Evolutionary conservation across 2,329 filamentous ascomycete genomes (phyloP), one percentile per base, ranked within the genome.

Genomic region (Gaeumannomyces sp.): DNA sequence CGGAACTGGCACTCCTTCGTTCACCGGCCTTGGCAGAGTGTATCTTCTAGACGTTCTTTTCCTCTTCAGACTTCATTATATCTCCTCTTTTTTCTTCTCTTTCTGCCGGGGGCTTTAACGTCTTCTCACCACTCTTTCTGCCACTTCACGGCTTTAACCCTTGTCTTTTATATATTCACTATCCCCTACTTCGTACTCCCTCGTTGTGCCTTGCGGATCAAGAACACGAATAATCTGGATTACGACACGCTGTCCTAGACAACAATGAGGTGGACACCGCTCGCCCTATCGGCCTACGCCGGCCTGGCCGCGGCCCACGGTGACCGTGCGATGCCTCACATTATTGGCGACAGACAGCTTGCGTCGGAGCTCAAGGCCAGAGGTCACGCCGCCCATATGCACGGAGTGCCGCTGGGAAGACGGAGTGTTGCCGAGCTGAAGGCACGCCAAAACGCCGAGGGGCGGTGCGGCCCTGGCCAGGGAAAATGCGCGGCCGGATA

Each of bases 401-500:
- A n/a, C 27, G 61, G 56, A 4, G 25, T 14, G 53, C 31, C 31
- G 28, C 33, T 22, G 35, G 33, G 38, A n/a, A 31, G 27, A 25
- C 65, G 45, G 29, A 50, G 3, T 14, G 53, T 14, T 13, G 25
- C 28, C 13, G 38, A 62, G 38, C 38, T 70, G 3, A 59, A 66
- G 3, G 66, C 64, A 53, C 67, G 72, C 11, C 70, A 72, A 33
- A 66, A 65, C 31, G 31, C 64, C 11, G 69, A 71, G 45, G 67
- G 64, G 0, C 65, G 67, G 31, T 77, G 75, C 31, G 75, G 75
- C 3, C 63, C 68, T 1, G 67, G 67, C 0, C 27, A 66, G 29
- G 74, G 73, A 13, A 73, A 69, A 59, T 77, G 75, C 63, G 67
- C 71, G 2, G 56, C 66, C 7, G 74, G 73, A 1, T 70, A 73